Conservation (phyloP, 257 asterid genomes). For the Orobanche coerulescens region DNA sequence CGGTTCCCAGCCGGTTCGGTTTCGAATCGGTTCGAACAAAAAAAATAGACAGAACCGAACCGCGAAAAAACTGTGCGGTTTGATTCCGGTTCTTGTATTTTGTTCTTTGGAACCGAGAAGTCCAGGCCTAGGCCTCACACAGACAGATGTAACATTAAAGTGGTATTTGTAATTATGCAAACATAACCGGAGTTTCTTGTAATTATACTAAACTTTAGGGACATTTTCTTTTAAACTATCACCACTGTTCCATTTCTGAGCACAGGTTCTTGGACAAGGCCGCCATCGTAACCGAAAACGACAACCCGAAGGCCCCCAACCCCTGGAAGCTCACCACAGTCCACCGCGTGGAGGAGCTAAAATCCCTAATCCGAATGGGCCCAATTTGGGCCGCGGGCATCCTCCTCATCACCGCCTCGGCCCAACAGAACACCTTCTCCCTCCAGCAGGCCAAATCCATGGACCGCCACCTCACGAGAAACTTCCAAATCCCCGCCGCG, state of each 20-base stretch:
- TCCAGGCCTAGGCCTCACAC: too few species aligned
- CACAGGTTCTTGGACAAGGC: constrained; percentile 69
- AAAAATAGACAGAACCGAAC: too few species aligned
- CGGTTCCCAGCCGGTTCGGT: too few species aligned
- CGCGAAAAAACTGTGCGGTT: too few species aligned
- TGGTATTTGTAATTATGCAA: too few species aligned
- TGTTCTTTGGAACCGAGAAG: too few species aligned
- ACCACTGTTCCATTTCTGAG: constrained; percentile 3
- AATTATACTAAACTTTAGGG: too few species aligned
- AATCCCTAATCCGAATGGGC: constrained; percentile 71
- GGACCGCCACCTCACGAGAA: constrained; percentile 52
- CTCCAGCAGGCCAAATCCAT: constrained; percentile 79
- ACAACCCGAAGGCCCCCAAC: constrained; percentile 47
- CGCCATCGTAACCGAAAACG: constrained; percentile 46
- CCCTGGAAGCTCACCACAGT: constrained; percentile 63
- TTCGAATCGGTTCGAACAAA: too few species aligned
- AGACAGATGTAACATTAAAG: too few species aligned
- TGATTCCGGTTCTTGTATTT: too few species aligned
- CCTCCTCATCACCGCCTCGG: constrained; percentile 59
- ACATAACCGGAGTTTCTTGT: too few species aligned
- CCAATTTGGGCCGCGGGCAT: constrained; percentile 93
- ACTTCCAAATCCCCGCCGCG: constrained; percentile 69
- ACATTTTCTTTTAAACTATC: too few species aligned
- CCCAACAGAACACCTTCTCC: constrained; percentile 73
- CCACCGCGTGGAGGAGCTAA: constrained; percentile 81